Evolutionary conservation across 805 yeast species (phyloP), one percentile per base, ranked within the genome.

Genomic region (Wickerhamomyces chambardii): DNA sequence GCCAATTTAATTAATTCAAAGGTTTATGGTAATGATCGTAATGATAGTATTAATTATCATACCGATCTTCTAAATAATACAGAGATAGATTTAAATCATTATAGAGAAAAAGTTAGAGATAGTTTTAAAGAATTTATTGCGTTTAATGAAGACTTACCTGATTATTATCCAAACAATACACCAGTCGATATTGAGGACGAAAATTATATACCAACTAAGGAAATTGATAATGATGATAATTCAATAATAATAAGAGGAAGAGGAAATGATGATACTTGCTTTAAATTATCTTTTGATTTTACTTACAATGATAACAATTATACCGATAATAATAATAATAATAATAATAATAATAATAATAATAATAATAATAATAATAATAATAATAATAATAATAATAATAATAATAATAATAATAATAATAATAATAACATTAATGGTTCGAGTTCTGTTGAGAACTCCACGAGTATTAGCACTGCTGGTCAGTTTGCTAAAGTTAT

Each of bases 401-500:
- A n/a, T n/a, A n/a, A n/a, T n/a, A n/a, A n/a, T n/a, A n/a, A n/a
- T n/a, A n/a, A n/a, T n/a, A n/a, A n/a, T n/a, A n/a, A n/a, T n/a
- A n/a, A n/a, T n/a, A n/a, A n/a, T n/a, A n/a, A n/a, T n/a, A n/a
- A n/a, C n/a, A n/a, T n/a, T n/a, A n/a, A n/a, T 54, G 7, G 17
- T 33, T 5, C 18, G 32, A 18, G n/a, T 19, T 19, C 18, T 25
- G 24, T 18, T 36, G 18, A 14, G 29, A 16, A 17, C 25, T 17
- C 14, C 33, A 24, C 10, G 17, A 12, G n/a, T n/a, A n/a, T n/a
- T n/a, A n/a, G n/a, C n/a, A 26, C 27, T 21, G 15, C 18, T 5
- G 33, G 32, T 9, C 30, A 33, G 2, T 55, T 61, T 43, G 75
- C 77, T 1, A 63, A 65, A 40, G 62, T 65, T 15, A 49, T 81